Evolutionary conservation across 345 rosid species (phyloP), one percentile per base, ranked within the genome.

Genomic region (Raphanus raphanistrum): DNA sequence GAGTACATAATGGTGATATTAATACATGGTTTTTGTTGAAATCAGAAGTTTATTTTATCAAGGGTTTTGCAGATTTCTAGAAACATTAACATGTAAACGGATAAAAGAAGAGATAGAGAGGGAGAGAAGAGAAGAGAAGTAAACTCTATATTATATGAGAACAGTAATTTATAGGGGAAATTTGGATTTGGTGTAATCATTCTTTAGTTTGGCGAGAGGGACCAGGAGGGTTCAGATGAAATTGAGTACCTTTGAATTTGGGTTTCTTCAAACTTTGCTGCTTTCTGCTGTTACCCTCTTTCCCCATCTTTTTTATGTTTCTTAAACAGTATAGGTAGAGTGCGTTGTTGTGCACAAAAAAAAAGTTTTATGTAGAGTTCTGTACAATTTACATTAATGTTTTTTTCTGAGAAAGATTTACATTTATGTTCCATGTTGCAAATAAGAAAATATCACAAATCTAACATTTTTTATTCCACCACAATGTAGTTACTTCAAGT

Each of bases 21-120:
- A 82, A 88, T 86, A 86, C 28, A 17, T 4, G 41, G 54, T 86
- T 82, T 85, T 84, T 86, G 93, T 82, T 84, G 90, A 26, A 89
- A 61, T 66, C 59, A 64, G 36, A 45, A 76, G 62, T 45, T 61
- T 33, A 54, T 13, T 64, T 29, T 26, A 8, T 16, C 32, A 35
- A 50, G 74, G 17, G 63, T 50, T 50, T 73, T 67, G 70, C 68
- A 66, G 65, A 35, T 10, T 66, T 45, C 57, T 25, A 66, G 9
- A 33, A 60, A 33, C 31, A 38, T 66, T 21, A 32, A n/a, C 15
- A 12, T 45, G 41, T 33, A 38, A 73, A 66, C 15, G 25, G 57
- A 72, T 33, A 59, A 16, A 59, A 58, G 32, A 45, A 48, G 57
- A 60, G 32, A 59, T 64, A 32, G 55, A 66, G 38, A 65, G 75